Base-by-base conservation (phyloP, 116 monocot species). In the Cymodocea nodosa region DNA sequence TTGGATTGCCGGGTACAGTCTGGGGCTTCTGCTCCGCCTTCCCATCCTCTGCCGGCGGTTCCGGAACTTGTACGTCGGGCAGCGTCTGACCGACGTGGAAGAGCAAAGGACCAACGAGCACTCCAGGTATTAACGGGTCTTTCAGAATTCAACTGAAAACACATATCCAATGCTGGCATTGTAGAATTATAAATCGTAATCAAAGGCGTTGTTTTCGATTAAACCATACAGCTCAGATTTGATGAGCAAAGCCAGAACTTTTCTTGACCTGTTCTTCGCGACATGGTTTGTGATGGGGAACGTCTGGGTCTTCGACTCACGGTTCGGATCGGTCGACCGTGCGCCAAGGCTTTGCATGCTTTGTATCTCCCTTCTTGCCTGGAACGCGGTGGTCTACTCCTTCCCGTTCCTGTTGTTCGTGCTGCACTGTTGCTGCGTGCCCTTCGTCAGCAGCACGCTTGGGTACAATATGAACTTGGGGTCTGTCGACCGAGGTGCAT, bases 201-300 rank as follows among this genome's bases (percentile, higher is more conserved):
- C 30, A 30, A 30, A 30, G 30, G 30, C 30, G 30, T 30, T 30
- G 30, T 3, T 30, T 30, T 30, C 30, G 30, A 30, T 30, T 30
- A 3, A 30, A 19, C 37, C 16, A 56, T 77, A 86, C 75, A 82
- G 56, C 62, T 81, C 89, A 6, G 70, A 77, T 52, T 52, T 85
- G 63, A 76, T 87, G 90, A 87, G 83, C 80, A 85, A 76, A 52
- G 73, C 78, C 1, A 57, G 83, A 52, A 74, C 70, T 13, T 69
- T 68, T 53, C 81, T 97, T 11, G 91, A 97, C 73, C 83, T 97
- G 3, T 97, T 87, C 77, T 81, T 75, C 35, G 87, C 87, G 30
- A 74, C 87, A 50, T 95, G 90, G 95, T 95, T 95, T 61, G 90
- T 95, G 68, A 82, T 90, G 85, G 95, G 95, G n/a, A 95, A 90